Percentiles rank a stretch among this genome's conserved stretches.
Conservation (phyloP, 768 basidiomycete species). For the Filobasidium floriforme region DNA sequence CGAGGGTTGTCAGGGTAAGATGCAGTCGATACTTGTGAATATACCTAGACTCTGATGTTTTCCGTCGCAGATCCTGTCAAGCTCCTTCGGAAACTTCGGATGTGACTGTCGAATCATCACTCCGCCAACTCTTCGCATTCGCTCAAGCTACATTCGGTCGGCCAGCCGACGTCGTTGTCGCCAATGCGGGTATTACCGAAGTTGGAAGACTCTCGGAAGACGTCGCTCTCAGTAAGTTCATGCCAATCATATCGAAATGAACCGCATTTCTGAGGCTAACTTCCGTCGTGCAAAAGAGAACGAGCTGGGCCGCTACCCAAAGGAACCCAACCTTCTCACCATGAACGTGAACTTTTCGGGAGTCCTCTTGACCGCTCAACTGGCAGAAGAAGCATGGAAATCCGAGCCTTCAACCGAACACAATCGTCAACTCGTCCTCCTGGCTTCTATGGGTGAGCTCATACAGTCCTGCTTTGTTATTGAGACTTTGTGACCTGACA, state of each 20-base stretch:
- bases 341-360: conserved; percentile 21
- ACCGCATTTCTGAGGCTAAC: background rate
- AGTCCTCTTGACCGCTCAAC: conserved; percentile 14
- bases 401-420: background rate
- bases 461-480: background rate
- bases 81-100: conserved; percentile 2
- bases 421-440: conserved; percentile 14
- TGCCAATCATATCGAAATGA: background rate
- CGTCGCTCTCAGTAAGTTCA: background rate
- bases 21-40: background rate
- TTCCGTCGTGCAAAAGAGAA: background rate
- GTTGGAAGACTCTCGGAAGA: conserved; percentile 16
- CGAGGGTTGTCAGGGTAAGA: conserved; percentile 5
- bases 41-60: background rate
- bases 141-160: conserved; percentile 6
- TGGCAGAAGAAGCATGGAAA: conserved; percentile 11
- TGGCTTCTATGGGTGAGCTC: conserved; percentile 20
- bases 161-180: conserved; percentile 22
- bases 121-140: background rate
- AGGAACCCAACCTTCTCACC: conserved; percentile 8
- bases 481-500: background rate
- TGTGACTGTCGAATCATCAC: conserved; percentile 12
- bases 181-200: conserved; percentile 23
- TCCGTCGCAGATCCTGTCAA: conserved; percentile 5
- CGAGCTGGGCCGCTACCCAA: conserved; percentile 1